Percentiles rank a stretch among this genome's conserved stretches.
Conservation (phyloP, 768 basidiomycete genomes). For the Suillus tomentosus region DNA sequence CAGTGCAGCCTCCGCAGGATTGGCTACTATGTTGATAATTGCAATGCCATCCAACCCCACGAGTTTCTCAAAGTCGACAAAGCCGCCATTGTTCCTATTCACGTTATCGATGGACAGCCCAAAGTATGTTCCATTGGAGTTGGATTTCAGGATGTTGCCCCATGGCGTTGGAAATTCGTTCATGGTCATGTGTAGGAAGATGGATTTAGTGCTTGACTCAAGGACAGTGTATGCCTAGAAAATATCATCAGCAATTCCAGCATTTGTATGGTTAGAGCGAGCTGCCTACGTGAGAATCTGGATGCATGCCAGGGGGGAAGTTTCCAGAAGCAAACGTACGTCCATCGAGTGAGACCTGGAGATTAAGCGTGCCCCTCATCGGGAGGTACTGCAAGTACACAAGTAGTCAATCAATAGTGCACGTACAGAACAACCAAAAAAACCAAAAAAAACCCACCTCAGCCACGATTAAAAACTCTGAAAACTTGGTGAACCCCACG, state of each 20-base stretch:
- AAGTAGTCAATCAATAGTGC: conserved; percentile 24
- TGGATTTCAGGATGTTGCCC: conserved; percentile 94
- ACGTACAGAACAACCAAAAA: conserved; percentile 2
- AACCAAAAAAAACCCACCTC: conserved; percentile 60
- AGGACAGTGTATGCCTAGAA: conserved; percentile 87
- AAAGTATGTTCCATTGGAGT: conserved; percentile 98
- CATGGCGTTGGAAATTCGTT: conserved; percentile 74
- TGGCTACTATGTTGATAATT: conserved; percentile 86
- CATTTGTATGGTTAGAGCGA: background rate
- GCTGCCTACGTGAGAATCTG: conserved; percentile 79
- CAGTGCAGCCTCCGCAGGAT: conserved; percentile 72
- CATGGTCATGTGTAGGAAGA: conserved; percentile 97
- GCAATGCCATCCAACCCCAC: conserved; percentile 95
- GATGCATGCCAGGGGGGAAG: conserved; percentile 90
- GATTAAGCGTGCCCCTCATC: conserved; percentile 60
- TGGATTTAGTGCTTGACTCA: conserved; percentile 89
- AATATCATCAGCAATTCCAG: background rate
- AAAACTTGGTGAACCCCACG: conserved; percentile 96
- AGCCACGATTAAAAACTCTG: conserved; percentile 94
- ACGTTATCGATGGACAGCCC: conserved; percentile 83
- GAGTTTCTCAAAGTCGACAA: conserved; percentile 98
- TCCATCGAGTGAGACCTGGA: conserved; percentile 94
- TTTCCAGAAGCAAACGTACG: conserved; percentile 78
- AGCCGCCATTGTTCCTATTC: conserved; percentile 87
- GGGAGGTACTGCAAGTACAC: conserved; percentile 47